Base-by-base conservation (phyloP, 2,329 filamentous ascomycete species). In the Colletotrichum magnum region DNA sequence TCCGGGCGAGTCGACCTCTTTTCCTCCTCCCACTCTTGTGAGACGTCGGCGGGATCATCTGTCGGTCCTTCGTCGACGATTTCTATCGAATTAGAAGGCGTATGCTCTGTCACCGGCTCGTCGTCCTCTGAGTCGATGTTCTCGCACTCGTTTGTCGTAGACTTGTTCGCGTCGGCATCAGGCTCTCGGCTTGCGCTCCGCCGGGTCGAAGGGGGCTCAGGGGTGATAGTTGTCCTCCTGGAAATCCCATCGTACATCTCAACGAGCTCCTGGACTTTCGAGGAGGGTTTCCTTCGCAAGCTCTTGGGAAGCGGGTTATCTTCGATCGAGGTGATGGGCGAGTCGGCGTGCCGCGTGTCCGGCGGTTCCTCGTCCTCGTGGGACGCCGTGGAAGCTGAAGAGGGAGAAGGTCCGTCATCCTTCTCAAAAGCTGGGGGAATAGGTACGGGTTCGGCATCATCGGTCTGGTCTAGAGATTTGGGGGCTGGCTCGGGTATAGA, bases 221-320 rank as follows among this genome's bases (percentile, higher is more conserved):
- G 62, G 4, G 53, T 54, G 36, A 47, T 15, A 18, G 32, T 58
- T 41, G 21, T 72, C 32, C 59, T 71, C 60, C 72, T 79, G 0
- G 77, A 72, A 13, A 87, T 79, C 3, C 81, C 83, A 68, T 89
- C 85, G 57, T 82, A 87, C 78, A 85, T 82, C 24, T 81, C 81
- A 39, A 87, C 86, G 26, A 88, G 76, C 56, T 84, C 83, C 62
- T 85, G 84, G 2, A 88, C 85, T 70, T 85, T 87, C 2, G 75
- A 73, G 2, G 66, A 69, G 6, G 56, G 36, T 47, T 69, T 69
- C 26, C 62, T 57, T 36, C 57, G 48, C 21, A 64, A 4, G 15
- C 15, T 16, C 24, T 52, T 61, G 10, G 43, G 51, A 12, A 50
- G 5, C 3, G 54, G 21, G 16, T 82, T 82, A 56, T 84, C 83